These are phyloP conservation scores for Amanita rimosa DNA, from an alignment of 768 basidiomycete species.

Conservation along the genomic window DNA sequence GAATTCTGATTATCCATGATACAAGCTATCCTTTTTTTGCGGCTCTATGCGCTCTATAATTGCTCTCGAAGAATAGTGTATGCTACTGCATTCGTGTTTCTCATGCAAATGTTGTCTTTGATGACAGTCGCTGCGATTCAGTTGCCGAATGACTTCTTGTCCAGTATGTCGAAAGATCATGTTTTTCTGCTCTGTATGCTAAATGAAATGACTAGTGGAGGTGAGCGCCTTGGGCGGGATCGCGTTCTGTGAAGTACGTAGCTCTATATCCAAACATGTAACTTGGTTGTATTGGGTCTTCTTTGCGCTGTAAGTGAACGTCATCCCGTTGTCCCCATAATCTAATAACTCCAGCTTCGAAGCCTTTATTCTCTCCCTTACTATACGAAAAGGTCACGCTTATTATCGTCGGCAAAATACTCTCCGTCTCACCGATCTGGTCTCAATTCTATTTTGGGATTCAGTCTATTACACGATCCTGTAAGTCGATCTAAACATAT, in stretches of 20 bases:
- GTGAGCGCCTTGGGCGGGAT: background rate
- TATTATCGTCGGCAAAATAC: background rate
- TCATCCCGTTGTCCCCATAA: too few relatives aligned
- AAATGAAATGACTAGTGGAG: background rate
- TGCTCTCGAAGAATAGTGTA: background rate
- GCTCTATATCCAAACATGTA: background rate
- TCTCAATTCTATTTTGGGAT: background rate
- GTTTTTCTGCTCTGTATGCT: background rate
- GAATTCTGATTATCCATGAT: background rate
- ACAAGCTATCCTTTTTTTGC: background rate
- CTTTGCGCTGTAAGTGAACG: background rate
- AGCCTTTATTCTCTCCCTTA: background rate
- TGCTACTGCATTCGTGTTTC: background rate
- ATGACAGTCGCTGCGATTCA: too few relatives aligned
- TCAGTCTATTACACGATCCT: background rate
- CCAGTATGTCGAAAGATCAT: background rate
- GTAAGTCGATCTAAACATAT: background rate
- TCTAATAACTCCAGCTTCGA: background rate
- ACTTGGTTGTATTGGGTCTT: background rate
- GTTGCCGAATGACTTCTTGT: background rate
- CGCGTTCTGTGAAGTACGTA: background rate
- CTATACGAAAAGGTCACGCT: background rate
- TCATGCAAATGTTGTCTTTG: background rate
- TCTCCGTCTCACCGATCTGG: background rate
- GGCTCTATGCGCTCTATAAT: constrained; percentile 1